Evolutionary conservation across 2,329 filamentous ascomycete species (phyloP).

Genomic region (Ophiostoma montium): DNA sequence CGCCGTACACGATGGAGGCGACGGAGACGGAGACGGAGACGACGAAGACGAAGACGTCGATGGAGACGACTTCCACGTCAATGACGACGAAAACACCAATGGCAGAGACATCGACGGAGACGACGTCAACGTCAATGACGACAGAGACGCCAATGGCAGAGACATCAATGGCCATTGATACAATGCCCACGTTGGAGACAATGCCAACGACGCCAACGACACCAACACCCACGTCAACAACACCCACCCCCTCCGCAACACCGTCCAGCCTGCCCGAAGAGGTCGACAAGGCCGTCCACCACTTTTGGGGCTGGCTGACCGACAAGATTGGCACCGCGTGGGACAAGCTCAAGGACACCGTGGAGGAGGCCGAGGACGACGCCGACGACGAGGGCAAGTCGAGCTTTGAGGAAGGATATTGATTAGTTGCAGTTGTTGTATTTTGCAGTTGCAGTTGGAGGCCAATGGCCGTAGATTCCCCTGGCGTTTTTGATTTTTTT

Average conservation of each 20-base stretch:
- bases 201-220: neutral
- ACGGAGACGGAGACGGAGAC: neutral
- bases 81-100: conserved; percentile 16
- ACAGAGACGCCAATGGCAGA: conserved; percentile 1
- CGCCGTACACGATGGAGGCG: conserved; percentile 14
- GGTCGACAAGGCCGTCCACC: conserved; percentile 19
- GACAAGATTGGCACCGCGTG: conserved; percentile 32
- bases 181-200: conserved; percentile 7
- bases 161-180: conserved; percentile 4
- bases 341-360: conserved; percentile 25
- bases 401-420: neutral
- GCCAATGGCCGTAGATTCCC: neutral
- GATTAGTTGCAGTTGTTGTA: neutral
- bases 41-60: neutral
- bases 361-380: neutral
- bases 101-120: too few species aligned
- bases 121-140: neutral
- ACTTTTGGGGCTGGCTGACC: conserved; percentile 38
- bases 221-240: neutral
- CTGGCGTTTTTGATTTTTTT: neutral
- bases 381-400: neutral
- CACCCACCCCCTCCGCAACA: neutral
- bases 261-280: conserved; percentile 18
- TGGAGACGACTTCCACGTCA: conserved; percentile 20
- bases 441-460: neutral